Evolutionary conservation across 257 asterid genomes (phyloP).

Genomic region (Solanum pinnatisectum): DNA sequence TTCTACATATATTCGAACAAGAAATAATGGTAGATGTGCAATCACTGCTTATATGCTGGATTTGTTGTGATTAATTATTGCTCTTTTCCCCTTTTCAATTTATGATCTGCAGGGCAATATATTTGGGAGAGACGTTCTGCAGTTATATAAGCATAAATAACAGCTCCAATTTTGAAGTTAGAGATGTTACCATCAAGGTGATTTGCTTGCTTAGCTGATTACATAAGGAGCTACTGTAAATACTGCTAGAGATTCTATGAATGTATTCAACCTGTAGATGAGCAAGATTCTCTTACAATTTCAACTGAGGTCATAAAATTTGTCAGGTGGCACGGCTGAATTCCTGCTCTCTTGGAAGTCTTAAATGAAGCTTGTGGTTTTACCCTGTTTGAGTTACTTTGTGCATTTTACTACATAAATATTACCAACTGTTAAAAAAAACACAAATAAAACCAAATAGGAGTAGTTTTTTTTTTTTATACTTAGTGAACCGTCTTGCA

Average conservation of each 20-base stretch:
- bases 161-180: slow-evolving; percentile 77
- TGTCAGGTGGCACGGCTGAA: not conserved
- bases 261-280: not conserved
- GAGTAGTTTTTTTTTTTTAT: not conserved
- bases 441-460: not conserved
- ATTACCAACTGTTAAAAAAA: not conserved
- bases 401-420: not conserved
- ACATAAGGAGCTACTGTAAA: not conserved
- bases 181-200: slow-evolving; percentile 89
- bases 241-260: not conserved
- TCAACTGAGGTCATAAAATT: not conserved
- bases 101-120: slow-evolving; percentile 64
- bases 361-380: not conserved
- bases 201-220: not conserved
- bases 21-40: not conserved
- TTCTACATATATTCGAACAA: not conserved
- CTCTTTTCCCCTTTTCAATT: not conserved
- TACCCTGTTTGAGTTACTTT: not conserved
- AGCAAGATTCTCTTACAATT: not conserved
- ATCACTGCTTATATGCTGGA: not conserved
- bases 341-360: not conserved
- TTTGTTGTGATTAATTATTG: not conserved
- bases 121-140: slow-evolving; percentile 98
- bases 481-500: not conserved
- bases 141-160: slow-evolving; percentile 94